A percentile compares a stretch with the other conserved stretches of the same genome.
phyloP scores from a whole-genome alignment of 805 yeast species.

The Candida easanensis region DNA sequence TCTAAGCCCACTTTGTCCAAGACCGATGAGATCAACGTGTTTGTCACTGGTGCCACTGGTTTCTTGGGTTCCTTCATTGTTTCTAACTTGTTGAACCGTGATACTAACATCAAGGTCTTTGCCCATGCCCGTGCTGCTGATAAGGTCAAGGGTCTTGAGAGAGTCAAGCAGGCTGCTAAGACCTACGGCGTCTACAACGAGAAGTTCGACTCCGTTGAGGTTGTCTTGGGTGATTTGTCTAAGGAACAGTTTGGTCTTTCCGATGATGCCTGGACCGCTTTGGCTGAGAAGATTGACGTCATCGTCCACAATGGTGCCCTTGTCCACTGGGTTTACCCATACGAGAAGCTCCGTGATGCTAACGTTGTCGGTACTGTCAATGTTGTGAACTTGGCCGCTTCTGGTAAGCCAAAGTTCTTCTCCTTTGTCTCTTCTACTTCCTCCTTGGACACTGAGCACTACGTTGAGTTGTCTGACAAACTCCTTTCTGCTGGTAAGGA shows the following conservation, averaged over 20 bases:
- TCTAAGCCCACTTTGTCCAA: conserved; percentile 38
- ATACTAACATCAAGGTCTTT: conserved; percentile 53
- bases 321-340: conserved; percentile 98
- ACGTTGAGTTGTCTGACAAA: conserved; percentile 71
- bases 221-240: conserved; percentile 82
- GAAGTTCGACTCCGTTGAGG: conserved; percentile 54
- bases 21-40: conserved; percentile 50
- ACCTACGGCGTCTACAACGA: conserved; percentile 72
- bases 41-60: conserved; percentile 95
- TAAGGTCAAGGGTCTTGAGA: conserved; percentile 64
- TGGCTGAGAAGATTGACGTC: conserved; percentile 66
- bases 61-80: conserved; percentile 90
- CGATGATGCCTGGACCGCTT: conserved; percentile 51
- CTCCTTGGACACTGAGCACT: conserved; percentile 81
- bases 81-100: conserved; percentile 67
- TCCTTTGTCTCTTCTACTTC: conserved; percentile 96
- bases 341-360: conserved; percentile 84
- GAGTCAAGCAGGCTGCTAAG: conserved; percentile 71
- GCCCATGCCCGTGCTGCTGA: conserved; percentile 91
- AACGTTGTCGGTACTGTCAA: conserved; percentile 88
- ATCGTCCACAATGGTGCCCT: conserved; percentile 96
- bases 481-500: conserved; percentile 57
- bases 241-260: conserved; percentile 67
- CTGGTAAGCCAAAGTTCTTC: conserved; percentile 82
- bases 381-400: conserved; percentile 67